Evolutionary conservation across 805 yeast genomes (phyloP), one percentile per base, ranked within the genome.

Genomic region (Hemisphaericaspora nanyangensis): DNA sequence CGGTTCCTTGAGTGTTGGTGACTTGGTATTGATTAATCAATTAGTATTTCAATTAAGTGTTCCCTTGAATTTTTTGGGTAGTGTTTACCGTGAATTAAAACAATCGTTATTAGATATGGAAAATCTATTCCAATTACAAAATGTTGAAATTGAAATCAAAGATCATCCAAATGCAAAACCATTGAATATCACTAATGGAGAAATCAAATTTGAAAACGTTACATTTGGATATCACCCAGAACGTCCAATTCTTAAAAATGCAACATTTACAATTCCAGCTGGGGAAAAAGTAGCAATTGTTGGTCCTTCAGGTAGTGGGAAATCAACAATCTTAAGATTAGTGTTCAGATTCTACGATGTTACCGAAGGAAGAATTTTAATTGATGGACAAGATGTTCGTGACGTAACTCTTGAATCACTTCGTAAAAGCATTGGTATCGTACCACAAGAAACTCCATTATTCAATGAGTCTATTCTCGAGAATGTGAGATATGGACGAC

Each of bases 21-120:
- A 93, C 58, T 70, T 93, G 54, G 98, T 93, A 16, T 70, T 93
- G 44, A 91, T 93, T 48, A 93, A 93, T 62, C 99, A 93, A 65
- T 74, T 93, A 40, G 98, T 93, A 12, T 93, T 93, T 72, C 99
- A 93, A 67, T 73, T 93, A 31, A 85, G 95, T 28, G 96, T 93
- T 11, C 99, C 99, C 2, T 70, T 93, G 43, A 93, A 91, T 60
- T 93, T 93, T 61, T 63, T 93, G 40, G 99, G 99, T 1, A 85
- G 96, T 4, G 99, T 93, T 8, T 93, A 93, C 58, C 74, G 99
- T 51, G 99, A 93, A 56, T 70, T 93, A 58, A 87, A 91, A 51
- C 99, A 93, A 61, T 83, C 96, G 2, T 66, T 93, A 44, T 69
- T 91, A 42, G 99, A 93, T 60, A 93, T 93, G 99, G 99, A 93